Conservation (phyloP, 129 eudicot genomes). For the Calendula officinalis region DNA sequence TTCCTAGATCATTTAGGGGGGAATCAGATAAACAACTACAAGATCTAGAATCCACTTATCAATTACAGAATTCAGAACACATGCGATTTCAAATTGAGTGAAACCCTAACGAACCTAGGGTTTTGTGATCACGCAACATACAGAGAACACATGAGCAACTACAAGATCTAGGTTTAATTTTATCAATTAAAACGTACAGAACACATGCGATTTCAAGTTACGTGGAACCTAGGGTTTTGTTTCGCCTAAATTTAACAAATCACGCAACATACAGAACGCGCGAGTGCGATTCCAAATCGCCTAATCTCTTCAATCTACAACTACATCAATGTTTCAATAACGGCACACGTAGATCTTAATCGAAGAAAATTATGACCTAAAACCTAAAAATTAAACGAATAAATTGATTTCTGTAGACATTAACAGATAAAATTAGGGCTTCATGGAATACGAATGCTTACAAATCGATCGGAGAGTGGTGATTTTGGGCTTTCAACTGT, state of each 20-base stretch:
- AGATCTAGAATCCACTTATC: background rate
- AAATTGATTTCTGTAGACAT: constrained; percentile 14
- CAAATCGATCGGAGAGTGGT: constrained; percentile 4
- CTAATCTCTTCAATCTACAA: background rate
- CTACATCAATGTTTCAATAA: background rate
- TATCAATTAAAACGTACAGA: background rate
- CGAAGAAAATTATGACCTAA: background rate
- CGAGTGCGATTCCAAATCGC: background rate
- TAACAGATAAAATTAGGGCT: constrained; percentile 4
- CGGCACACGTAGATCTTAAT: background rate
- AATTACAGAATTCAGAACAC: background rate
- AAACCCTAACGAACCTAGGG: background rate
- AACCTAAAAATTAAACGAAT: background rate
- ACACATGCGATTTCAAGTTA: constrained; percentile 2
- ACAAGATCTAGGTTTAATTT: background rate
- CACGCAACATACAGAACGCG: background rate
- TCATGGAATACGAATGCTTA: constrained; percentile 12
- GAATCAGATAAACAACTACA: constrained; percentile 3
- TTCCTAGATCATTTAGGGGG: background rate
- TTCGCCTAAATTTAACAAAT: background rate
- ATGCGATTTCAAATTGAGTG: background rate
- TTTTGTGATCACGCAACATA: background rate
- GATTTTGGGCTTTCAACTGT: constrained; percentile 1
- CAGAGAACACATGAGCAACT: no score
- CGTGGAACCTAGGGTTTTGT: background rate